A percentile compares a stretch with the other conserved stretches of the same genome.
Conservation (phyloP, 179 eudicot genomes). For the Spergularia azorica region DNA sequence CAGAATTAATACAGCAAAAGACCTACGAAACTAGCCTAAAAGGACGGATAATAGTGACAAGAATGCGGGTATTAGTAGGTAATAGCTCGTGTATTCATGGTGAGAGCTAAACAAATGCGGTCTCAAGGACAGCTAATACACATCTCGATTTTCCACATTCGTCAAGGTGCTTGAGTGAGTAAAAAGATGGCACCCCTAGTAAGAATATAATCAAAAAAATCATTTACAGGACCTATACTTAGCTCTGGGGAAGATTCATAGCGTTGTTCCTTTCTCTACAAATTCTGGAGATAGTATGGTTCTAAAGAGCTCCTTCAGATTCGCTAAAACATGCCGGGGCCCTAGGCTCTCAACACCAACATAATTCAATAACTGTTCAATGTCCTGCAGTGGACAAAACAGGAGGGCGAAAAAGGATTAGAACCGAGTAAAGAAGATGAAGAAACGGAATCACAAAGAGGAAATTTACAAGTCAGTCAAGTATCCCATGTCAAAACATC, state of each 20-base stretch:
- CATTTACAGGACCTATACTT: slow-evolving; percentile 29
- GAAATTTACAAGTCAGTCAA: not conserved
- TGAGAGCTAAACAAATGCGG: not conserved
- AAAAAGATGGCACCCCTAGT: slow-evolving; percentile 14
- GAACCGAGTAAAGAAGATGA: not conserved
- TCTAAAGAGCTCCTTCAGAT: slow-evolving; percentile 77
- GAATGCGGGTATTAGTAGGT: not conserved
- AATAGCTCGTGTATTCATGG: not conserved
- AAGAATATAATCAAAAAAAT: slow-evolving; percentile 3
- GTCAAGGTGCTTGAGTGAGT: slow-evolving; percentile 27
- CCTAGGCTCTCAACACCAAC: slow-evolving; percentile 85
- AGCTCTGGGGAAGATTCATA: slow-evolving; percentile 14
- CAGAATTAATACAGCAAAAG: slow-evolving; percentile 7
- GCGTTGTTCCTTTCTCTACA: slow-evolving; percentile 43
- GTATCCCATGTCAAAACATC: not conserved
- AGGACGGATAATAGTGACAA: not conserved
- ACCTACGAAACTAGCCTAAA: slow-evolving; percentile 14
- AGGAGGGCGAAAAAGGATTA: not conserved
- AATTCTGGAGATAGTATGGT: slow-evolving; percentile 72
- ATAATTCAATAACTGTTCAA: slow-evolving; percentile 91
- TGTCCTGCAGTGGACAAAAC: slow-evolving; percentile 53
- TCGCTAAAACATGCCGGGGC: slow-evolving; percentile 86
- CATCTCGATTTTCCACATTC: slow-evolving; percentile 15
- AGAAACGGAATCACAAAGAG: not conserved
- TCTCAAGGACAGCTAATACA: slow-evolving; percentile 18